Percentiles rank a stretch among this genome's conserved stretches.
These are phyloP conservation scores for Aspergillus sclerotiicarbonarius DNA, from an alignment of 495 filamentous ascomycete genomes.

Conservation along the genomic window DNA sequence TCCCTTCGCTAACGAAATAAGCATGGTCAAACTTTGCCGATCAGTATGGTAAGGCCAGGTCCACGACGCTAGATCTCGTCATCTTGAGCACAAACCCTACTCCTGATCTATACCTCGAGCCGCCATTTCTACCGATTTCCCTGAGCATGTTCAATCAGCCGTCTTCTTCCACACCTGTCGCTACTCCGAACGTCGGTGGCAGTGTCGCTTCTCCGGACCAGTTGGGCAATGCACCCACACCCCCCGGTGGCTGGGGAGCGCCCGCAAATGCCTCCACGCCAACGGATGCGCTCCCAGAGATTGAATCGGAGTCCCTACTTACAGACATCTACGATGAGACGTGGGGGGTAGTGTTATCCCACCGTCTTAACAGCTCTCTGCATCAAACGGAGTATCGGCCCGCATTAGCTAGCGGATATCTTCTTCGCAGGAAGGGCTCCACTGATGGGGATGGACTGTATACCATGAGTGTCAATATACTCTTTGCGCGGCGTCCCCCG, in stretches of 20 bases:
- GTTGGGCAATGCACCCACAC: slow-evolving; percentile 36
- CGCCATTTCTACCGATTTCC: slow-evolving; percentile 30
- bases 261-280: slow-evolving; percentile 55
- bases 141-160: slow-evolving; percentile 33
- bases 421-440: slow-evolving; percentile 69
- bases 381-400: slow-evolving; percentile 63
- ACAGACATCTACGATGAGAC: slow-evolving; percentile 76
- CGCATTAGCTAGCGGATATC: slow-evolving; percentile 67
- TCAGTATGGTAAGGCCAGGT: slow-evolving; percentile 43
- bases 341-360: slow-evolving; percentile 71
- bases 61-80: slow-evolving; percentile 51
- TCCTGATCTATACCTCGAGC: slow-evolving; percentile 60
- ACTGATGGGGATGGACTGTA: slow-evolving; percentile 61
- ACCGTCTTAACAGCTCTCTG: slow-evolving; percentile 67
- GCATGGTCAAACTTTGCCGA: slow-evolving; percentile 47
- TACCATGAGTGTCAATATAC: slow-evolving; percentile 63
- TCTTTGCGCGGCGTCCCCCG: slow-evolving; percentile 52
- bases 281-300: slow-evolving; percentile 50
- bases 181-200: slow-evolving; percentile 47
- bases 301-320: slow-evolving; percentile 71
- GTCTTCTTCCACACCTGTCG: slow-evolving; percentile 38
- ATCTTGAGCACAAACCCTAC: slow-evolving; percentile 65
- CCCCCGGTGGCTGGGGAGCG: slow-evolving; percentile 22
- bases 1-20: slow-evolving; percentile 18
- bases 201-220: slow-evolving; percentile 46